Conservation (phyloP, 108 stramenopile species). For the Nitzschia inconspicua region DNA sequence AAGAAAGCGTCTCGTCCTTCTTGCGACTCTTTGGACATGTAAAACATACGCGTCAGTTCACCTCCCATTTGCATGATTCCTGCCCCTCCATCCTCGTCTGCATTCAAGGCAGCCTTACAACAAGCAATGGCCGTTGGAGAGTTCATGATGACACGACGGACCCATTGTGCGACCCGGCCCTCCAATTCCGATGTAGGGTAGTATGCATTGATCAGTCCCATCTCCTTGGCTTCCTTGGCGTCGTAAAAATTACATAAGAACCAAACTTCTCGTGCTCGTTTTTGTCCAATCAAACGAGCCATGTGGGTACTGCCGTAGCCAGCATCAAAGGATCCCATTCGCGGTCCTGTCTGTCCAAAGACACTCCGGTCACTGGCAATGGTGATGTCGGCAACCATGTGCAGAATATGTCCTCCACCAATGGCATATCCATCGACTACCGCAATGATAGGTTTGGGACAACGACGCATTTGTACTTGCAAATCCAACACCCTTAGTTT, state of each 20-base stretch:
- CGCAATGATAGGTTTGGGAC: slow-evolving; percentile 94
- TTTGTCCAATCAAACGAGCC: slow-evolving; percentile 89
- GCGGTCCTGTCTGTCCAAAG: slow-evolving; percentile 91
- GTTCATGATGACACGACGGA: slow-evolving; percentile 79
- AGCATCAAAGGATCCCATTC: slow-evolving; percentile 94
- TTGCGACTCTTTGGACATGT: slow-evolving; percentile 87
- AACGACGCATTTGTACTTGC: slow-evolving; percentile 91
- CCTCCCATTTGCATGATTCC: slow-evolving; percentile 92
- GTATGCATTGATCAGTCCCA: slow-evolving; percentile 89
- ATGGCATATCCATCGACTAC: slow-evolving; percentile 93
- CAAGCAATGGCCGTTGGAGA: slow-evolving; percentile 91
- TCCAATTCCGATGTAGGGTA: slow-evolving; percentile 69
- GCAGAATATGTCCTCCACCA: slow-evolving; percentile 94
- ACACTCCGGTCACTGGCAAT: slow-evolving; percentile 77
- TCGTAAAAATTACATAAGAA: slow-evolving; percentile 84
- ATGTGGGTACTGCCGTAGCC: slow-evolving; percentile 91
- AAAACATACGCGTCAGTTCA: slow-evolving; percentile 89
- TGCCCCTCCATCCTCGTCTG: slow-evolving; percentile 89
- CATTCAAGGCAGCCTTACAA: slow-evolving; percentile 90
- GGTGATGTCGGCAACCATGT: slow-evolving; percentile 92
- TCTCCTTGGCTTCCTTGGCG: slow-evolving; percentile 80
- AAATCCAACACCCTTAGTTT: slow-evolving; percentile 82
- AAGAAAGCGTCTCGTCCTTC: slow-evolving; percentile 93
- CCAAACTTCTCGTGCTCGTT: slow-evolving; percentile 93
- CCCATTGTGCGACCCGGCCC: slow-evolving; percentile 82